Base-by-base conservation (phyloP, 2,329 filamentous ascomycete species). In the Pyricularia pennisetigena region DNA sequence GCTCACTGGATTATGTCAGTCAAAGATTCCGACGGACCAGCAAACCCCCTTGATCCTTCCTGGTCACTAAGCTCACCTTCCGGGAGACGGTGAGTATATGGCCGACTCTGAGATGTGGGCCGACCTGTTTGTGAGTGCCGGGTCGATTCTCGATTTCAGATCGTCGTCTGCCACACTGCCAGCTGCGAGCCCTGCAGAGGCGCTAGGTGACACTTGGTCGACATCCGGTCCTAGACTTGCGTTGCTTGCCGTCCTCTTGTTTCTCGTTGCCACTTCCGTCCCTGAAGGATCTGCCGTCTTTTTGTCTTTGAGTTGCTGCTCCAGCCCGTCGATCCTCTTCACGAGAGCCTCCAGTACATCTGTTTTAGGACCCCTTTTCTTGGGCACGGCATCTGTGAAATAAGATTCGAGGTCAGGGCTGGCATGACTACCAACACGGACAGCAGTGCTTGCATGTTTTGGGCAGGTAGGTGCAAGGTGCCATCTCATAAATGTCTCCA, bases 281-380 rank as follows among this genome's bases (percentile, higher is more conserved):
- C 70, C 73, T 68, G 71, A 67, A 10, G 74, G 54, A 14, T 77
- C 77, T 62, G 74, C 77, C 12, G 78, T 76, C 72, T 88, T 88
- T 74, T 89, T 87, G 24, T 90, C 87, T 75, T 92, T 91, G 57
- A 96, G 82, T 70, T 89, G 88, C 74, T 91, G 92, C 76, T 96
- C 92, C 66, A 96, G 81, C 1, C 92, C 92, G 76, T 96, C 93
- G 2, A 96, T 92, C 67, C 93, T 86, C 78, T 94, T 96, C 69
- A 96, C 76, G 9, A 96, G 81, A 1, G 93, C 92, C 76, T 96
- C 93, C 35, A 96, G 82, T 4, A 96, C 91, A 76, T 97, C 93
- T 30, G 92, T 96, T 79, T 97, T 97, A 2, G 93, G 93, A 0
- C 93, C 93, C 76, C 93, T 85, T 77, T 96, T 96, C 80, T 96